Conservation (phyloP, 768 basidiomycete genomes). For the Termitomyces sp. region DNA sequence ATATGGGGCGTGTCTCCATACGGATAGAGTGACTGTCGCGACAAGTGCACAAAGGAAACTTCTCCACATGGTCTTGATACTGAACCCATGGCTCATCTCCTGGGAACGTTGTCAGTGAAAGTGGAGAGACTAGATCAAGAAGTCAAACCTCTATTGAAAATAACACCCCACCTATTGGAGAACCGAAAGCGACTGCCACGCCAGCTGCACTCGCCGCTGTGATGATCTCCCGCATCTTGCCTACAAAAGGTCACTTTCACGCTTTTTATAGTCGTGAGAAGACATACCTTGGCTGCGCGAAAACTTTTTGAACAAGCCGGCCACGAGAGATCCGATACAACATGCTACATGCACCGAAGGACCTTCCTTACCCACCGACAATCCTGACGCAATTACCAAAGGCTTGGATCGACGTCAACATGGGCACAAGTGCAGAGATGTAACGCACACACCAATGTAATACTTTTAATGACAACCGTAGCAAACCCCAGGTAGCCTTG, state of each 20-base stretch:
- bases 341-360: conserved; percentile 98
- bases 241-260: conserved; percentile 24
- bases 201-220: conserved; percentile 97
- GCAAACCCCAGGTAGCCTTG: conserved; percentile 87
- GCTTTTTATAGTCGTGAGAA: not conserved
- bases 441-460: conserved; percentile 69
- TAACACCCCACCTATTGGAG: conserved; percentile 94
- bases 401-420: conserved; percentile 49
- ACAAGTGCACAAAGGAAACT: conserved; percentile 97
- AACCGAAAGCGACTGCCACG: conserved; percentile 97
- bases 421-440: not conserved
- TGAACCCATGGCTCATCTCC: conserved; percentile 99
- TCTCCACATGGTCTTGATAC: conserved; percentile 97
- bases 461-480: conserved; percentile 90
- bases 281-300: conserved; percentile 79
- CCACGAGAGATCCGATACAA: conserved; percentile 88
- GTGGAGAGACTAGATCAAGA: not conserved
- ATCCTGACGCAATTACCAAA: conserved; percentile 91
- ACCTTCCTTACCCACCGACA: conserved; percentile 97
- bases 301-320: conserved; percentile 76
- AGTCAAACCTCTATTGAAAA: conserved; percentile 88
- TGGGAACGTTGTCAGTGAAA: conserved; percentile 22
- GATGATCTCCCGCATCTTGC: conserved; percentile 84
- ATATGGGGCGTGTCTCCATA: conserved; percentile 36
- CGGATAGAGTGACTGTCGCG: conserved; percentile 93